Base-by-base conservation (phyloP, 306 rosid genomes). In the Potentilla sterilis region DNA sequence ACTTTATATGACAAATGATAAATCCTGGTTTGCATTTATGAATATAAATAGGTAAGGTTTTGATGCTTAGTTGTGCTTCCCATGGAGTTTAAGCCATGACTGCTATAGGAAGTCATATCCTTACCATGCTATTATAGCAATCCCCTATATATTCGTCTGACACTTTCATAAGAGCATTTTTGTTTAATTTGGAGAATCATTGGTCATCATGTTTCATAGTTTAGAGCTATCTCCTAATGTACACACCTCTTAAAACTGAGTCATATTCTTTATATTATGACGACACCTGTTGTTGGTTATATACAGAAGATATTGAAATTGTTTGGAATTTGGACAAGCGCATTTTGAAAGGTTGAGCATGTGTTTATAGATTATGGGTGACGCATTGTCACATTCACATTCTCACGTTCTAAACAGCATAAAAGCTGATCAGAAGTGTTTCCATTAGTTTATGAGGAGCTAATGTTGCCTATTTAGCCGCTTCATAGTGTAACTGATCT, bases 381-480 rank as follows among this genome's bases (percentile, higher is more conserved):
- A 34, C 28, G n/a, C 62, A 49, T 70, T 49, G 41, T 15, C 44
- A 70, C 28, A 34, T 70, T 18, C 22, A 35, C 19, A 5, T 37
- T n/a, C n/a, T n/a, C n/a, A n/a, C n/a, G 6, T 19, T 51, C 34
- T 70, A 38, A 22, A 32, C 34, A 18, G 21, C 8, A 0, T 18
- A 37, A 44, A 13, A 70, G 34, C 75, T 70, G 63, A 22, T 51
- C n/a, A 18, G 19, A 70, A 70, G 63, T 70, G 28, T 70, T 51
- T n/a, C 46, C 2, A 1, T 55, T 21, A 37, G 51, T 35, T 48
- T 10, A 49, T 70, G 24, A 10, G 21, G 42, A 62, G 28, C 32
- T 48, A 47, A 19, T 70, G 64, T 43, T 35, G 9, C 64, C 64
- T 34, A 21, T 70, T 19, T 51, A 3, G 44, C 35, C 47, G 1